Conservation (phyloP, 2,329 filamentous ascomycete genomes). For the Blumeria hordei region DNA sequence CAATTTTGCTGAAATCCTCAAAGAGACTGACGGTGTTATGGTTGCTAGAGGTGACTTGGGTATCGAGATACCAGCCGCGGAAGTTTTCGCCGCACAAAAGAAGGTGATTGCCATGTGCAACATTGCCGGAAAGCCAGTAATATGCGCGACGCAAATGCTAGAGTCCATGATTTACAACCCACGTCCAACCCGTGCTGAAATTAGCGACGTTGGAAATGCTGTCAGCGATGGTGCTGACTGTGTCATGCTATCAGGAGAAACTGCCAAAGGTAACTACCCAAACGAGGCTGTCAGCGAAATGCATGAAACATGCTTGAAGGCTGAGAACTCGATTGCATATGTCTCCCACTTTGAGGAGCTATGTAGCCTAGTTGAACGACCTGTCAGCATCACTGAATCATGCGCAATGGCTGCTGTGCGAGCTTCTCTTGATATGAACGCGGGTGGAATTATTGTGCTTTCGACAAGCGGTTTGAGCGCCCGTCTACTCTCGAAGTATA, state of each 20-base stretch:
- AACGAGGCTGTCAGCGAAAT: conserved; percentile 86
- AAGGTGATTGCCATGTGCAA: conserved; percentile 99
- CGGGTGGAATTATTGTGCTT: conserved; percentile 83
- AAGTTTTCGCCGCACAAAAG: conserved; percentile 99
- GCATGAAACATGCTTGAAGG: conserved; percentile 91
- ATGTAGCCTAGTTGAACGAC: conserved; percentile 57
- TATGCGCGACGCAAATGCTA: conserved; percentile 98
- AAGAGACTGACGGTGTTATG: conserved; percentile 97
- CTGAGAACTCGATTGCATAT: conserved; percentile 93
- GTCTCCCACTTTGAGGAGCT: conserved; percentile 93
- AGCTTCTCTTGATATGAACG: conserved; percentile 85
- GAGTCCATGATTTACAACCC: conserved; percentile 99
- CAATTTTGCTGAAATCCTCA: conserved; percentile 95
- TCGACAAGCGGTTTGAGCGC: conserved; percentile 91
- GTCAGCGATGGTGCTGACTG: conserved; percentile 96
- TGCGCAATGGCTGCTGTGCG: conserved; percentile 94
- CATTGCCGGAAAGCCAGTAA: conserved; percentile 93
- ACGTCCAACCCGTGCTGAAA: conserved; percentile 89
- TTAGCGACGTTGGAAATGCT: conserved; percentile 94
- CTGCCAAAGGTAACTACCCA: conserved; percentile 91
- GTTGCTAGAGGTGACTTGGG: conserved; percentile 94
- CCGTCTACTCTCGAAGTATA: conserved; percentile 91
- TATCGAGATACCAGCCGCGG: conserved; percentile 94
- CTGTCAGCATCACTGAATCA: conserved; percentile 72
- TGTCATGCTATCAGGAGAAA: conserved; percentile 98